phyloP scores from a whole-genome alignment of 2,329 filamentous ascomycete genomes.

The Ophiosphaerella herpotricha region DNA sequence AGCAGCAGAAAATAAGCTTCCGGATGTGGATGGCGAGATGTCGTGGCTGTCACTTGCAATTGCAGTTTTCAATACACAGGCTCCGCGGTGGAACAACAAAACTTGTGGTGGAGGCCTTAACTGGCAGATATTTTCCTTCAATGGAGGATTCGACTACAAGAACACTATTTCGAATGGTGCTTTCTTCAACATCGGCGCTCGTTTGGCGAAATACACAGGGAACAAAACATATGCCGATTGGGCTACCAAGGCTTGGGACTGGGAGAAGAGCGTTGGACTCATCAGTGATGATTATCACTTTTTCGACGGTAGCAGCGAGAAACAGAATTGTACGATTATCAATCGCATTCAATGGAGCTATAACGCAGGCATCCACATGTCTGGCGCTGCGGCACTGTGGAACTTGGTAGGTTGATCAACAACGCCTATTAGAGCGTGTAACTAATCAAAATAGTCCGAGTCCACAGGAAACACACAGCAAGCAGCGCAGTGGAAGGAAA shows the following conservation, averaged over 20 bases:
- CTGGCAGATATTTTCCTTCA: slow-evolving; percentile 81
- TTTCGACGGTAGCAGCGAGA: slow-evolving; percentile 52
- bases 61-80: slow-evolving; percentile 76
- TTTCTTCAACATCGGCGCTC: slow-evolving; percentile 80
- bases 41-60: slow-evolving; percentile 70
- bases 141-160: slow-evolving; percentile 80
- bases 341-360: slow-evolving; percentile 55
- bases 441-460: slow-evolving; percentile 26
- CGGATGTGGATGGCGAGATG: slow-evolving; percentile 50
- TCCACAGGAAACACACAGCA: slow-evolving; percentile 10
- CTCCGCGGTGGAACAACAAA: slow-evolving; percentile 68
- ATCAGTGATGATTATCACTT: slow-evolving; percentile 53
- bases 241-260: slow-evolving; percentile 68
- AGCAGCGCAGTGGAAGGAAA: slow-evolving; percentile 35
- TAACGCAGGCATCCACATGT: slow-evolving; percentile 53
- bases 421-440: background rate
- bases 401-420: slow-evolving; percentile 47
- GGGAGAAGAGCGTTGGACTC: slow-evolving; percentile 54
- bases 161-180: slow-evolving; percentile 80
- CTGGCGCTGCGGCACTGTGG: slow-evolving; percentile 55
- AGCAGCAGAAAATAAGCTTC: slow-evolving; percentile 59
- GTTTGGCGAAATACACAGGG: slow-evolving; percentile 70
- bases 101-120: slow-evolving; percentile 73
- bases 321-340: slow-evolving; percentile 50
- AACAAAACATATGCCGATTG: slow-evolving; percentile 62